phyloP scores from a whole-genome alignment of 208 protist species.

The Acanthamoeba healyi region DNA sequence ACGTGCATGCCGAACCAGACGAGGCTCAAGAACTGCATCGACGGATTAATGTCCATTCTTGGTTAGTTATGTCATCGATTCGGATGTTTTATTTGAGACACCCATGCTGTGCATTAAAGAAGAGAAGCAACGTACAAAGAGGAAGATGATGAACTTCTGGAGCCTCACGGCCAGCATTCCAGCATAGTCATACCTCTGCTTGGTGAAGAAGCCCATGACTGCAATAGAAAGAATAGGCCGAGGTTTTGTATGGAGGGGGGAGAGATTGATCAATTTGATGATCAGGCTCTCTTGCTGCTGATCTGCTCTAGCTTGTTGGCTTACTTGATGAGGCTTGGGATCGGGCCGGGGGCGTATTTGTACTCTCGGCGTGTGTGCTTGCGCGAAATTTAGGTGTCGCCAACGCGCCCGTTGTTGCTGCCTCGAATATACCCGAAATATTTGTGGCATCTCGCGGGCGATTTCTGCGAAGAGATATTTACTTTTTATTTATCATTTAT shows the following conservation, averaged over 20 bases:
- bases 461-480: background rate
- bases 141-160: conserved; percentile 72
- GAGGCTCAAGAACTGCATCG: background rate
- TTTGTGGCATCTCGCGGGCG: too few species aligned
- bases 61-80: too few species aligned
- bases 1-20: conserved; percentile 29
- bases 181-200: conserved; percentile 44
- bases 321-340: too few species aligned
- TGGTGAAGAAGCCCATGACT: conserved; percentile 69
- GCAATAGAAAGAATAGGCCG: too few species aligned
- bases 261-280: too few species aligned
- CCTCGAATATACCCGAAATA: too few species aligned
- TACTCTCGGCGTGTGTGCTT: background rate
- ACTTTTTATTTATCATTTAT: too few species aligned
- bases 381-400: background rate
- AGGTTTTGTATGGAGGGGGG: too few species aligned
- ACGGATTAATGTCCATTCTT: too few species aligned
- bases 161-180: conserved; percentile 44
- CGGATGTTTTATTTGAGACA: background rate
- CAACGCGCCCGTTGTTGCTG: too few species aligned
- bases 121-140: conserved; percentile 5
- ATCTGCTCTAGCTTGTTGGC: too few species aligned
- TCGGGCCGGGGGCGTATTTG: background rate
- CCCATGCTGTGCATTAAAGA: background rate
- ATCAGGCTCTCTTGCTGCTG: too few species aligned